A percentile compares a stretch with the other conserved stretches of the same genome.
phyloP scores from a whole-genome alignment of 106 monocot species.

The Cymbidium sinense region DNA sequence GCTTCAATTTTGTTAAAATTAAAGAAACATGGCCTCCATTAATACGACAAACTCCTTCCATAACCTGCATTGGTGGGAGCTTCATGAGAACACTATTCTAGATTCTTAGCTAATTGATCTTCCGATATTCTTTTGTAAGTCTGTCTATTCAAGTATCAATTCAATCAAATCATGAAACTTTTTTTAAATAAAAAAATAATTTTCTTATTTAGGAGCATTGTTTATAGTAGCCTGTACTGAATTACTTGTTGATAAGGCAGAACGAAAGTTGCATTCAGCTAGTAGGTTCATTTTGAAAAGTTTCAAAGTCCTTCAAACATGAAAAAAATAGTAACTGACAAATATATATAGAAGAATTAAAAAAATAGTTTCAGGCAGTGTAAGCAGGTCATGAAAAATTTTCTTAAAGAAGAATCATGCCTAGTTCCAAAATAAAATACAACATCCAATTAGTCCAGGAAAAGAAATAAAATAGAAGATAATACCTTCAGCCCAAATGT shows the following conservation, averaged over 20 bases:
- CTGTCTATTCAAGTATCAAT: constrained; percentile 1
- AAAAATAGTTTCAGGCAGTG: no score
- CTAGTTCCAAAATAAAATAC: not conserved
- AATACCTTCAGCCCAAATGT: constrained; percentile 80
- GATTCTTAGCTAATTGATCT: not conserved
- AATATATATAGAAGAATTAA: no score
- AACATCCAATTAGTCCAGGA: not conserved
- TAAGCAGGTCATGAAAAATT: no score
- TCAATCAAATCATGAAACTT: not conserved
- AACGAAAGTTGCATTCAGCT: not conserved
- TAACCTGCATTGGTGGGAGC: not conserved
- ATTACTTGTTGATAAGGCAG: not conserved
- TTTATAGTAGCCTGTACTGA: not conserved
- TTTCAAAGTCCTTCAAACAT: not conserved
- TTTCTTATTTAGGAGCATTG: not conserved
- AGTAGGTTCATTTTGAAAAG: not conserved
- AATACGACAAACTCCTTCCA: no score
- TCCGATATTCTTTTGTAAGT: not conserved
- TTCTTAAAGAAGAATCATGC: no score
- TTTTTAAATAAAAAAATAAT: not conserved
- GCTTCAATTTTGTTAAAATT: no score
- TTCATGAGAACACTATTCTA: not conserved
- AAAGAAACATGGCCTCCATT: no score
- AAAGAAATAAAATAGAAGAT: not conserved
- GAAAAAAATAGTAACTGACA: no score